Evolutionary conservation across 768 basidiomycete species (phyloP).

Genomic region (Fomitopsis pulvina): DNA sequence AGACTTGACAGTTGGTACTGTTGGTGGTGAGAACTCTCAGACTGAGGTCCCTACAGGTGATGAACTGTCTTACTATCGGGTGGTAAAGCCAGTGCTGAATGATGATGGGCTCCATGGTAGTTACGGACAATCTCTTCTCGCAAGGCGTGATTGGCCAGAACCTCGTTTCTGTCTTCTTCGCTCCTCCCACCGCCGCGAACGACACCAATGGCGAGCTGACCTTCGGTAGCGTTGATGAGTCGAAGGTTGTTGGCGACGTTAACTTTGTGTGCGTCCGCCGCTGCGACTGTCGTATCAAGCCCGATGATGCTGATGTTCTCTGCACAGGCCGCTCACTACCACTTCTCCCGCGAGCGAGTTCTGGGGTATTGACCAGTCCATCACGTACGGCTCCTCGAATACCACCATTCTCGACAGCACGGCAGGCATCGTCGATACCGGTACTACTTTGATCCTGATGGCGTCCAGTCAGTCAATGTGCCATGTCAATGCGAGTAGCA

Average conservation of each 20-base stretch:
- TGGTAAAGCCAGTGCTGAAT: not conserved
- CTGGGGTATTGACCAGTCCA: constrained; percentile 31
- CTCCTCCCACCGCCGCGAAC: constrained; percentile 22
- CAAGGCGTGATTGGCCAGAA: constrained; percentile 22
- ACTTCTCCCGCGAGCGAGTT: constrained; percentile 25
- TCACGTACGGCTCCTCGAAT: constrained; percentile 21
- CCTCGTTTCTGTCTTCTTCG: constrained; percentile 27
- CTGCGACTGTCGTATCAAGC: not conserved
- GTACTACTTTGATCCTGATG: constrained; percentile 28
- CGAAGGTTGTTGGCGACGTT: constrained; percentile 27
- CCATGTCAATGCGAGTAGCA: not conserved
- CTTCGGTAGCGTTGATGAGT: constrained; percentile 28
- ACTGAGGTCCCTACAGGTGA: not conserved
- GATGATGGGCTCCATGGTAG: constrained; percentile 21
- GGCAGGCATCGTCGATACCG: constrained; percentile 32
- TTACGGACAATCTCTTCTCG: constrained; percentile 34
- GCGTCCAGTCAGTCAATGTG: constrained; percentile 19
- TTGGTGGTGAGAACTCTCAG: not conserved
- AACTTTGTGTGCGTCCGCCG: constrained; percentile 18
- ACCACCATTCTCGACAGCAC: constrained; percentile 22
- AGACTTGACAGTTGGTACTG: not conserved
- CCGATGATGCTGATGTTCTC: not conserved
- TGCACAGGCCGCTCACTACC: constrained; percentile 24
- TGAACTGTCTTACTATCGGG: not conserved
- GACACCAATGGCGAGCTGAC: constrained; percentile 30